phyloP scores from a whole-genome alignment of 371 early-diverging fungal species.

The Massospora cicadina region DNA sequence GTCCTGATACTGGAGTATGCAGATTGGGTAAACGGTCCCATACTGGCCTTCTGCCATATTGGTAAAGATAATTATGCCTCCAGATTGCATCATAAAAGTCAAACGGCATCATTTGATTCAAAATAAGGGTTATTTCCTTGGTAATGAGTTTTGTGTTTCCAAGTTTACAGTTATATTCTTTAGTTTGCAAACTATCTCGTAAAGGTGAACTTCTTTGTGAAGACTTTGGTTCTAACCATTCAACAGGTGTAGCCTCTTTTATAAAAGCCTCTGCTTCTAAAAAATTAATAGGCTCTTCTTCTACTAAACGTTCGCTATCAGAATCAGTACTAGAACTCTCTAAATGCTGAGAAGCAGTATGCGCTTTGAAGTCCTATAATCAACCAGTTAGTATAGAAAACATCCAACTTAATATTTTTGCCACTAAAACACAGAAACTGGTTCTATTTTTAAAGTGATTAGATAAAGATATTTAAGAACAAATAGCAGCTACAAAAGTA shows the following conservation, averaged over 20 bases:
- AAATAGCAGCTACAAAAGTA: too few species aligned
- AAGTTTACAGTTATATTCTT: neutral
- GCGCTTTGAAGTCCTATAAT: too few species aligned
- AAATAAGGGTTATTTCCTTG: neutral
- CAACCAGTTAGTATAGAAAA: too few species aligned
- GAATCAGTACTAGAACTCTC: too few species aligned
- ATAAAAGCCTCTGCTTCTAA: neutral
- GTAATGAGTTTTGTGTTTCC: neutral
- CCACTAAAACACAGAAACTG: too few species aligned
- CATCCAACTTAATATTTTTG: too few species aligned
- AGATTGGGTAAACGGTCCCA: neutral
- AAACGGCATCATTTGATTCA: neutral
- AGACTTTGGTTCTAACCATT: neutral
- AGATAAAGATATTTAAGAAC: too few species aligned
- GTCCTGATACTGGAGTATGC: neutral
- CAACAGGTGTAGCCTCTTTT: neutral
- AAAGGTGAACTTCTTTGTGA: neutral
- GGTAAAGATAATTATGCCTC: neutral
- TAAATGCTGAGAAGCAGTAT: too few species aligned
- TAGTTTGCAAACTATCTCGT: neutral
- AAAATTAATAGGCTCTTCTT: neutral
- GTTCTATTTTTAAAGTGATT: too few species aligned
- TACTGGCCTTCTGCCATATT: neutral
- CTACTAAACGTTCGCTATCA: too few species aligned
- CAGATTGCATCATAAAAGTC: neutral